These are phyloP conservation scores for Sporothrix pallida DNA, from an alignment of 2,329 filamentous ascomycete genomes.

Conservation along the genomic window DNA sequence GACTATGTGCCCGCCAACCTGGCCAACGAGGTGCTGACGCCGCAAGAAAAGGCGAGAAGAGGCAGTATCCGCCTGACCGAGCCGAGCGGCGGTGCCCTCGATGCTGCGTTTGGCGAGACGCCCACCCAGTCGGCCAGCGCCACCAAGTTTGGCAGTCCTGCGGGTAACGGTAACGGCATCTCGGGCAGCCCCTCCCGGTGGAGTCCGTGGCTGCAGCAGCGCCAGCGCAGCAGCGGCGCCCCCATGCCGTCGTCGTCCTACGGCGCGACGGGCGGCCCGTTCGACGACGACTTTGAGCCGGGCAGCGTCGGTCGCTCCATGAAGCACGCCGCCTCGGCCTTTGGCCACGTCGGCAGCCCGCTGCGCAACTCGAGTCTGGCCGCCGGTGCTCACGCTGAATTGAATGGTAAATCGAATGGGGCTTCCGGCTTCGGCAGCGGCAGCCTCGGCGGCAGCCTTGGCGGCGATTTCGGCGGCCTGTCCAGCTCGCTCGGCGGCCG, in stretches of 20 bases:
- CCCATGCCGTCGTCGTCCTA: conserved; percentile 44
- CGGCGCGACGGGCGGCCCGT: conserved; percentile 40
- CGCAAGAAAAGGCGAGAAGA: conserved; percentile 69
- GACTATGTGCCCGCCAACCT: conserved; percentile 80
- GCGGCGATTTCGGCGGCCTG: conserved; percentile 39
- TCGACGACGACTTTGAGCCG: conserved; percentile 54
- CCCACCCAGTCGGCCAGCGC: conserved; percentile 44
- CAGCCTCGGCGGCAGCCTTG: conserved; percentile 38
- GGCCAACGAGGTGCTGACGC: conserved; percentile 67
- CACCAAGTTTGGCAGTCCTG: conserved; percentile 66
- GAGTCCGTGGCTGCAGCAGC: conserved; percentile 57
- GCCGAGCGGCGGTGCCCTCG: conserved; percentile 44
- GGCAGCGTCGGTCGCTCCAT: conserved; percentile 45
- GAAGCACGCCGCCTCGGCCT: conserved; percentile 59
- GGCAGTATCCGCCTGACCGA: conserved; percentile 59
- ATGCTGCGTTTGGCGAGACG: conserved; percentile 47
- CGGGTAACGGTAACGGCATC: conserved; percentile 32
- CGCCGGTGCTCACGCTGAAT: conserved; percentile 45
- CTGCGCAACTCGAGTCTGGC: conserved; percentile 68
- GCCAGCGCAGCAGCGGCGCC: conserved; percentile 42
- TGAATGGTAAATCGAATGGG: background rate
- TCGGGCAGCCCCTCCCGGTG: conserved; percentile 67
- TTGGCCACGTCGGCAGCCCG: conserved; percentile 70
- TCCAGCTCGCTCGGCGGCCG: conserved; percentile 46
- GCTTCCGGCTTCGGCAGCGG: background rate